A percentile compares a stretch with the other conserved stretches of the same genome.
phyloP scores from a whole-genome alignment of 192 early-diverging fungal species.

The Kickxella alabastrina region DNA sequence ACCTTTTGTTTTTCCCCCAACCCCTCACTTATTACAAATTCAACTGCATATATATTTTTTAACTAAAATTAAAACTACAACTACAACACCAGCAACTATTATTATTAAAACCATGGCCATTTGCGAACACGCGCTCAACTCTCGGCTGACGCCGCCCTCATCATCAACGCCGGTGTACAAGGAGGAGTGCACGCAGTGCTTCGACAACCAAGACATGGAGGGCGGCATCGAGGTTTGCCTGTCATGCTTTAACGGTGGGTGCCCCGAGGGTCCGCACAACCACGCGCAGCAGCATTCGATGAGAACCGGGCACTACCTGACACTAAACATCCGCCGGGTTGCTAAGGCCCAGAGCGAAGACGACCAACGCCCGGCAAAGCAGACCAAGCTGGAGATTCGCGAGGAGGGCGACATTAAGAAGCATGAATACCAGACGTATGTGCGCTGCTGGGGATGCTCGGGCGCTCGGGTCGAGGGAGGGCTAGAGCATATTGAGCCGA shows the following conservation, averaged over 20 bases:
- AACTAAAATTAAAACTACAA: not conserved
- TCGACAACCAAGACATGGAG: constrained; percentile 70
- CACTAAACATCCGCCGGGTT: constrained; percentile 77
- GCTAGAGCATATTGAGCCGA: constrained; percentile 14
- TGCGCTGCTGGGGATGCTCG: constrained; percentile 78
- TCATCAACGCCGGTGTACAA: constrained; percentile 62
- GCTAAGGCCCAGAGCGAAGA: constrained; percentile 26
- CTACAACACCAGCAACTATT: not conserved
- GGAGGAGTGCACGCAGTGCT: constrained; percentile 95
- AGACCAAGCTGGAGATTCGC: constrained; percentile 88
- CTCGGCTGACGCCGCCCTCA: constrained; percentile 23
- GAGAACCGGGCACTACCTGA: constrained; percentile 72
- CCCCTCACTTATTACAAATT: not conserved
- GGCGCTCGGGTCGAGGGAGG: constrained; percentile 58
- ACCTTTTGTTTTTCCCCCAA: not conserved
- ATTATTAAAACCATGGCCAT: constrained; percentile 9
- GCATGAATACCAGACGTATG: constrained; percentile 70
- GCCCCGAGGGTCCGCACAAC: constrained; percentile 56
- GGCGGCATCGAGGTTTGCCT: constrained; percentile 90
- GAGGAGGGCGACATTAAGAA: constrained; percentile 65
- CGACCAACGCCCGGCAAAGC: constrained; percentile 58
- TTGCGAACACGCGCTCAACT: constrained; percentile 31
- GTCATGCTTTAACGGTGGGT: constrained; percentile 92
- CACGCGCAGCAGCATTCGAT: constrained; percentile 76
- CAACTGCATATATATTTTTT: too few species aligned